Base-by-base conservation (phyloP, 2,329 filamentous ascomycete species). In the Dactylellina leptospora region DNA sequence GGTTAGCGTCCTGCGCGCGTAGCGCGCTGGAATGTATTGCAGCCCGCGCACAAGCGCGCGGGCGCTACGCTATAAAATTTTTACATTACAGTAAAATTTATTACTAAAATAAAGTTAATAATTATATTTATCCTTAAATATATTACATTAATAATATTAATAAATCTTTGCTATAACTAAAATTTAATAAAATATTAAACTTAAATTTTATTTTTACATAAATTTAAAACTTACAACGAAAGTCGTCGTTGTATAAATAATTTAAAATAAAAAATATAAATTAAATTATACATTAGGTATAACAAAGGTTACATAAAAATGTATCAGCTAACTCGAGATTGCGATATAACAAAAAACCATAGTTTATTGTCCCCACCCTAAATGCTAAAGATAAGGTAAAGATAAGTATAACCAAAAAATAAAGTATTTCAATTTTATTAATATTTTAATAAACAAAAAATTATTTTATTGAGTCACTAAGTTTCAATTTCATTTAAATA, bases 391-490 rank as follows among this genome's bases (percentile, higher is more conserved):
- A 42, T 42, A 9, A 16, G 8, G 8, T 10, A 42, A 42, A 42
- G 16, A 42, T 42, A 11, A 10, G 4, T 42, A 8, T 53, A 53
- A 22, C 5, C 48, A 36, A 53, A 53, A 25, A 53, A 36, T 53
- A 27, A 33, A 53, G 48, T 53, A 53, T 53, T 53, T 53, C 48
- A 33, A 30, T n/a, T 53, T n/a, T 18, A 53, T 30, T 48, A 28
- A 18, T 53, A 53, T 27, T 53, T 53, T 33, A 53, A 16, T 18
- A 53, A 33, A 53, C 27, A 53, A 30, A 53, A 30, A 53, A 33
- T 30, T 30, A 30, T 53, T 53, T 53, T 53, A 53, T 53, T 16
- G 48, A n/a, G 25, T 36, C 16, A 53, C 20, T 53, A 36, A 36
- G 8, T 42, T 33, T 33, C 5, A 33, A 33, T 6, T 33, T 33